A percentile compares a stretch with the other conserved stretches of the same genome.
Conservation (phyloP, 306 rosid genomes). For the Trichosanthes cucumerina region DNA sequence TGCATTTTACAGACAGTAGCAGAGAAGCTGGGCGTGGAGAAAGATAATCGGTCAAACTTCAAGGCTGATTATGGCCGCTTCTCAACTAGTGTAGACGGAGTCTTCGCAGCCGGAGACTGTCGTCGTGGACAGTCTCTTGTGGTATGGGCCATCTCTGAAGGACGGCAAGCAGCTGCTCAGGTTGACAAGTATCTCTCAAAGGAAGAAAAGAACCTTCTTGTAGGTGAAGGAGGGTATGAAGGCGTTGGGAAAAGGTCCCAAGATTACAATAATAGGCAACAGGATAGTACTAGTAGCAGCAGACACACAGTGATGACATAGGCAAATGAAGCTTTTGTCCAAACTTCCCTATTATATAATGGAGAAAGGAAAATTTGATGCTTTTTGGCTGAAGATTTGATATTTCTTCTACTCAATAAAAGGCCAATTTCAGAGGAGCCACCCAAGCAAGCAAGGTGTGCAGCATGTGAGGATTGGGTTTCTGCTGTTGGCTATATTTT, state of each 20-base stretch:
- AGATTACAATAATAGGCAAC: slow-evolving; percentile 35
- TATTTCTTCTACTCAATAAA: background rate
- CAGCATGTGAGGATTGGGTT: slow-evolving; percentile 5
- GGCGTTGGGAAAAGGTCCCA: background rate
- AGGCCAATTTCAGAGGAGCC: slow-evolving; percentile 4
- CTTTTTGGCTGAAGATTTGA: slow-evolving; percentile 1
- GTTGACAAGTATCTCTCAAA: slow-evolving; percentile 49
- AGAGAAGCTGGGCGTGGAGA: slow-evolving; percentile 67
- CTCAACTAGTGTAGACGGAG: slow-evolving; percentile 63
- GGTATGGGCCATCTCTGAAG: slow-evolving; percentile 95
- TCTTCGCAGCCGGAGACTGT: slow-evolving; percentile 90
- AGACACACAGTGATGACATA: slow-evolving; percentile 60
- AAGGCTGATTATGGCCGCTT: slow-evolving; percentile 87
- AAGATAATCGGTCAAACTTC: slow-evolving; percentile 69
- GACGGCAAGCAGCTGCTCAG: slow-evolving; percentile 74
- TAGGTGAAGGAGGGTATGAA: slow-evolving; percentile 23
- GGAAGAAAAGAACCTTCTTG: slow-evolving; percentile 22
- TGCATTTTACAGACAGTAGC: slow-evolving; percentile 46
- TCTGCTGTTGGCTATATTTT: background rate
- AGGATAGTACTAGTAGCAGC: slow-evolving; percentile 25
- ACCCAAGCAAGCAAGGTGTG: background rate
- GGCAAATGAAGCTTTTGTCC: background rate
- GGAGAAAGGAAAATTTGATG: background rate
- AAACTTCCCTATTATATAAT: background rate
- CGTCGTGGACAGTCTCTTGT: slow-evolving; percentile 90